phyloP scores from a whole-genome alignment of 164 flowering plant genomes.

The Sextonia rubra region DNA sequence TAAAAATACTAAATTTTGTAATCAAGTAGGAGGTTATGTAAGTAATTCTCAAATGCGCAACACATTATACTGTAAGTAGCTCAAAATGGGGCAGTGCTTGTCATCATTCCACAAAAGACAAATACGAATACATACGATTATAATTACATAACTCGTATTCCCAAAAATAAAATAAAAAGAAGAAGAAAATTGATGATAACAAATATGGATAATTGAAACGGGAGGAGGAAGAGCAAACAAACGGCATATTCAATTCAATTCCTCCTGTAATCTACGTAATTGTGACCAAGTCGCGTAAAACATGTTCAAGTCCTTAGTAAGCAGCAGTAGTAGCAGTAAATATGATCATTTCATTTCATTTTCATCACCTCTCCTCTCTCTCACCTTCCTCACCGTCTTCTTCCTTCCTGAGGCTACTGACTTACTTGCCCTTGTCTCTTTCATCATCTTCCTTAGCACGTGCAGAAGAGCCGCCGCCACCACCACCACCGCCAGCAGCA shows the following conservation, averaged over 20 bases:
- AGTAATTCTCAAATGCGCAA: no score
- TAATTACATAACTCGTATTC: not conserved
- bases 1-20: no score
- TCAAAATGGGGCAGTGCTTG: not conserved
- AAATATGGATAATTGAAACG: not conserved
- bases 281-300: no score
- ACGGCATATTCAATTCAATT: no score
- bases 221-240: no score
- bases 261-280: no score
- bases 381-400: constrained; percentile 19
- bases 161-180: not conserved
- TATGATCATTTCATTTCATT: no score
- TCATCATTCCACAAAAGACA: not conserved
- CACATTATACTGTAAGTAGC: not conserved
- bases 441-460: constrained; percentile 36
- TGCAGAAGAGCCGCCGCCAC: constrained; percentile 48
- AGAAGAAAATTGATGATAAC: not conserved
- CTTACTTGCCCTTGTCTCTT: no score
- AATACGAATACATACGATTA: not conserved
- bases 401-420: no score
- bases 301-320: no score
- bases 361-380: not conserved
- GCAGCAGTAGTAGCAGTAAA: no score
- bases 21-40: no score
- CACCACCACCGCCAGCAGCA: constrained; percentile 34